Percentiles rank a stretch among this genome's conserved stretches.
phyloP scores from a whole-genome alignment of 345 rosid genomes.

The Eucalyptus melliodora region DNA sequence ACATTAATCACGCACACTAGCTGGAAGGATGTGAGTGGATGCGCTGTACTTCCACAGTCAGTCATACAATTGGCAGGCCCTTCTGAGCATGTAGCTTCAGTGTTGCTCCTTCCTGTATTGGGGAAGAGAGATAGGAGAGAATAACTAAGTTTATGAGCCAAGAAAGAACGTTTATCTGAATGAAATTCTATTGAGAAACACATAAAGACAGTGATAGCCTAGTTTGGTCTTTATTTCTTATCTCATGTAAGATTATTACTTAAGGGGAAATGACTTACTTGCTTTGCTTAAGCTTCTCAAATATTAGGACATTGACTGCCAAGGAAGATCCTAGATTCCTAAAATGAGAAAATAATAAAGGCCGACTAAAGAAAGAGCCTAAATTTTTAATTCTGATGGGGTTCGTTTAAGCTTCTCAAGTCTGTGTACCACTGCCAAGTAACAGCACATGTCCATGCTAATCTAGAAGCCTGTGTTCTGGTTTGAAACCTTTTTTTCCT shows the following conservation, averaged over 20 bases:
- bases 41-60: background rate
- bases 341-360: background rate
- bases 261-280: background rate
- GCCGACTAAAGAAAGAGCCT: background rate
- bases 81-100: background rate
- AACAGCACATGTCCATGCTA: background rate
- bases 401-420: background rate
- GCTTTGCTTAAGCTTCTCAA: background rate
- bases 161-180: background rate
- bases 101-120: background rate
- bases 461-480: background rate
- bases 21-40: background rate
- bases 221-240: background rate
- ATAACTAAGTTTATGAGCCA: background rate
- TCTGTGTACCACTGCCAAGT: background rate
- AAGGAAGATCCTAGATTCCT: background rate
- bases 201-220: background rate
- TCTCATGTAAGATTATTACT: background rate
- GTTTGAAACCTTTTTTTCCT: background rate
- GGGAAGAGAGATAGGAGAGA: background rate
- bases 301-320: background rate
- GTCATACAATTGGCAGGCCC: background rate
- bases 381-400: background rate
- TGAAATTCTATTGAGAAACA: background rate
- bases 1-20: background rate